These are phyloP conservation scores for Mariannaea sp. DNA, from an alignment of 2,329 filamentous ascomycete genomes.

Conservation along the genomic window DNA sequence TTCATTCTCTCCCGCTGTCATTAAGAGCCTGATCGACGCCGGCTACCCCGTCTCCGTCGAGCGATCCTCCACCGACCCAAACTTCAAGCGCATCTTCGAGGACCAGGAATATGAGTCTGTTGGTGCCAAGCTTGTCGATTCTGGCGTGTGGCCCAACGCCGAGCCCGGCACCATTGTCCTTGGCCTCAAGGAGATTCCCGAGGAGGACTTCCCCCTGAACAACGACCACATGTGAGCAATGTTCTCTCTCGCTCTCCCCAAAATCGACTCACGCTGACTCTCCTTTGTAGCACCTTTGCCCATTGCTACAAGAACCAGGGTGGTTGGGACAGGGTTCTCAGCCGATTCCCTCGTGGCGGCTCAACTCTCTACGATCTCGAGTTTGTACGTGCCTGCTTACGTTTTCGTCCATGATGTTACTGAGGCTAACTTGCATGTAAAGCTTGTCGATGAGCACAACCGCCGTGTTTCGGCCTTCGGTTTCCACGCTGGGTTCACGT, in stretches of 20 bases:
- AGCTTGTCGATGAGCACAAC: constrained; percentile 71
- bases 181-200: constrained; percentile 78
- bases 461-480: constrained; percentile 74
- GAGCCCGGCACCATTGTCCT: constrained; percentile 72
- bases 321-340: constrained; percentile 80
- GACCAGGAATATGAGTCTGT: constrained; percentile 65
- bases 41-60: constrained; percentile 73
- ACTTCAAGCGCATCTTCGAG: constrained; percentile 68
- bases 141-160: constrained; percentile 70
- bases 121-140: constrained; percentile 68
- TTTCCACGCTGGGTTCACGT: constrained; percentile 77
- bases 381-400: constrained; percentile 54
- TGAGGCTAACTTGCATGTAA: too few species aligned
- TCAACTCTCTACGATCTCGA: constrained; percentile 77
- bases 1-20: constrained; percentile 50
- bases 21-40: constrained; percentile 63
- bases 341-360: constrained; percentile 72
- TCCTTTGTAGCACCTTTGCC: constrained; percentile 63
- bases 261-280: background rate
- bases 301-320: constrained; percentile 79
- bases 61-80: constrained; percentile 49
- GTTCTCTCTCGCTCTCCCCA: background rate
- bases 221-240: constrained; percentile 33
- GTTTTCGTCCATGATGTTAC: too few species aligned
- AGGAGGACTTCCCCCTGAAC: constrained; percentile 63